Evolutionary conservation across 2,329 filamentous ascomycete species (phyloP), one percentile per base, ranked within the genome.

Genomic region (Lomentospora prolificans): DNA sequence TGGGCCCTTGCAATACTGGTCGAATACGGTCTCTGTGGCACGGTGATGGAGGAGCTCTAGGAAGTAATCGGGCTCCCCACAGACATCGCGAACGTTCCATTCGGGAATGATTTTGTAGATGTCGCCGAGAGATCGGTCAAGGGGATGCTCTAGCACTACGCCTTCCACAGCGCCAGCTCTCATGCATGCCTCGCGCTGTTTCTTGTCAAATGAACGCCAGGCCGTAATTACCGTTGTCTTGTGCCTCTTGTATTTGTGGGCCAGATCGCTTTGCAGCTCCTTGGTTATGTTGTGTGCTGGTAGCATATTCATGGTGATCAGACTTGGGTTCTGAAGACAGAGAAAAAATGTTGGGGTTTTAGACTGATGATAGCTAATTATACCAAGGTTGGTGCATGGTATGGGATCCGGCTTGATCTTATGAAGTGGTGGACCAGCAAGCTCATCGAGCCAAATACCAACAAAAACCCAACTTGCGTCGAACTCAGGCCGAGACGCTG

Each of bases 1-100:
- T 30, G 63, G 28, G 4, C 69, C 70, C 6, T 55, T 7, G 3
- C 28, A 5, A 10, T 72, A 74, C 57, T 75, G 71, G 1, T 70
- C 59, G 1, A 52, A 24, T 3, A 74, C 59, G 0, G 65, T 57
- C 0, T 55, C 67, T 0, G 67, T 71, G 33, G 69, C 68, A 5
- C 73, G 66, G 33, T 72, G 61, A 24, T 70, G 67, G 3, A 78
- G 58, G 4, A 72, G 59, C 10, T 69, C 61, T 1, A 76, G 63
- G 3, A 76, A 56, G 2, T 56, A 65, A n/a, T 74, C 64, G 0
- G 73, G 66, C 1, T 61, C 63, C 1, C 64, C 60, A 3, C 70
- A 60, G 2, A 77, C 62, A 24, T 77, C 72, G 6, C 61, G 64
- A 1, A 77, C 55, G 56, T 78, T 76, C 66, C 67, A 70, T 51